Conservation (phyloP, 495 filamentous ascomycete species). For the Amphirosellinia nigrospora region DNA sequence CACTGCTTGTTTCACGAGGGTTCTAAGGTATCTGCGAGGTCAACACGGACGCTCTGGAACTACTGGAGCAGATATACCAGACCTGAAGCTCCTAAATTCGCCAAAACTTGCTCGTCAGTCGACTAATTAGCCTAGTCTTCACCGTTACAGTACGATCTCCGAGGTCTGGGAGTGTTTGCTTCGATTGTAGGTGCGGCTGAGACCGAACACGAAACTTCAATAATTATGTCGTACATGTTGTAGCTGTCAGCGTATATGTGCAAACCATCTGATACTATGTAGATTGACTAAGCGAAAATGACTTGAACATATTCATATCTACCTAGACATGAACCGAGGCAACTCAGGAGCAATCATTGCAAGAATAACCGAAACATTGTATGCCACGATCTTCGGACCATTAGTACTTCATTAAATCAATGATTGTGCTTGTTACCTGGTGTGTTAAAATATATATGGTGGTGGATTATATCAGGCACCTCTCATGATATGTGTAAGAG, state of each 20-base stretch:
- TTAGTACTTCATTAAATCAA: neutral
- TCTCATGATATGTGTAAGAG: too few species aligned
- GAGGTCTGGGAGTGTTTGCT: neutral
- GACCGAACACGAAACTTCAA: neutral
- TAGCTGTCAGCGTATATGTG: too few species aligned
- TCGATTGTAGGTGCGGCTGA: neutral
- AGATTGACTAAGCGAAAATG: neutral
- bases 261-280: too few species aligned
- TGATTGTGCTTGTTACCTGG: too few species aligned
- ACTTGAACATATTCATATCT: neutral
- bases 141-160: neutral
- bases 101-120: neutral
- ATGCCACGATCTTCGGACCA: neutral
- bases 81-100: neutral
- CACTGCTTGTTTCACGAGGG: neutral
- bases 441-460: too few species aligned
- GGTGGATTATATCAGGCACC: too few species aligned
- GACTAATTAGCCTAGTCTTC: neutral
- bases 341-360: neutral
- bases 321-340: neutral
- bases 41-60: neutral
- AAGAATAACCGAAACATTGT: neutral
- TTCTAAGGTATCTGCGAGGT: neutral
- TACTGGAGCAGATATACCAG: neutral
- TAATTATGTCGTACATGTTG: neutral